Evolutionary conservation across 768 basidiomycete genomes (phyloP).

Genomic region (Infundibulicybe gibba): DNA sequence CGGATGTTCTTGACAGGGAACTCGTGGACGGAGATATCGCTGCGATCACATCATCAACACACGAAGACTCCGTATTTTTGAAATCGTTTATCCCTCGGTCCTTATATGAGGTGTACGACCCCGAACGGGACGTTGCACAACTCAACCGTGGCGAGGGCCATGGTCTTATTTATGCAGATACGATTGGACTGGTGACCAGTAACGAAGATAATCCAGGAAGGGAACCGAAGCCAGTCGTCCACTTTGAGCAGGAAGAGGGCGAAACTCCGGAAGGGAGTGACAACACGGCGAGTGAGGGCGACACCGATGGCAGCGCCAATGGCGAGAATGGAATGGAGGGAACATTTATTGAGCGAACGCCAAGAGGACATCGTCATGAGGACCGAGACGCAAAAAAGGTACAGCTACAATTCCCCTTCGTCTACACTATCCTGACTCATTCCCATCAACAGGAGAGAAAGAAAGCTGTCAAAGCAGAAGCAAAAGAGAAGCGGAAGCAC

Average conservation of each 20-base stretch:
- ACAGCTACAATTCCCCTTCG: slow-evolving; percentile 10
- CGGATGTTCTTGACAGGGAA: slow-evolving; percentile 1
- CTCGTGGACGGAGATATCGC: background rate
- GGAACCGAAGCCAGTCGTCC: background rate
- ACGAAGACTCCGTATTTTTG: slow-evolving; percentile 89
- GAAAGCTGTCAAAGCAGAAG: slow-evolving; percentile 82
- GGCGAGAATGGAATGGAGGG: slow-evolving; percentile 30
- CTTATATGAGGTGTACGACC: slow-evolving; percentile 90
- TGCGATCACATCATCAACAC: slow-evolving; percentile 27
- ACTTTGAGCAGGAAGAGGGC: slow-evolving; percentile 1
- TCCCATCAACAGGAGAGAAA: slow-evolving; percentile 73
- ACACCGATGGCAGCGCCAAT: slow-evolving; percentile 20
- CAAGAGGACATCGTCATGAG: slow-evolving; percentile 89
- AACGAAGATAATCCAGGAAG: slow-evolving; percentile 7
- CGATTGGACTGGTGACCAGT: slow-evolving; percentile 72
- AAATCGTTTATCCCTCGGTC: slow-evolving; percentile 90
- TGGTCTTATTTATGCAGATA: slow-evolving; percentile 81
- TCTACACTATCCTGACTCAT: slow-evolving; percentile 8
- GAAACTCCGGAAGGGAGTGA: slow-evolving; percentile 7
- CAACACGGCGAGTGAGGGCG: slow-evolving; percentile 11
- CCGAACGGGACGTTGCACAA: slow-evolving; percentile 85
- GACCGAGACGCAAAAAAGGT: slow-evolving; percentile 92
- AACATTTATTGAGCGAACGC: slow-evolving; percentile 47
- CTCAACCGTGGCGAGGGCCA: slow-evolving; percentile 67
- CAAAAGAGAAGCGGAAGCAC: slow-evolving; percentile 81